These are phyloP conservation scores for Chondrus crispus DNA, from an alignment of 23 red algal genomes.

Conservation along the genomic window DNA sequence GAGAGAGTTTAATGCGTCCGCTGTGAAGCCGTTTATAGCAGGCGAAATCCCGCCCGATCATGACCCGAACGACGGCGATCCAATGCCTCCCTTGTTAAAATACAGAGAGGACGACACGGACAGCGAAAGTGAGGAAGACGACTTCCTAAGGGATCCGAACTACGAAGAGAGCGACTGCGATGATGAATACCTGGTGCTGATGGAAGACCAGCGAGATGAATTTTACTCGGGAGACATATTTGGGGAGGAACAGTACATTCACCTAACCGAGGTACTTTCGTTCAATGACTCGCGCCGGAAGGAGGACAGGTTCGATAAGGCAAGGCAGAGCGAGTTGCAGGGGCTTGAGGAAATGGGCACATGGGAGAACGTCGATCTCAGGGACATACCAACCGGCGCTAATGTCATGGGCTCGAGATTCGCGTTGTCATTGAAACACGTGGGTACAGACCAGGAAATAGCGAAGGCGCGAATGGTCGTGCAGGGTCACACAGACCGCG, in stretches of 20 bases:
- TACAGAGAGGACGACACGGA: too few relatives aligned
- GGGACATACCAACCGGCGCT: not conserved
- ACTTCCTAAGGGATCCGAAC: too few relatives aligned
- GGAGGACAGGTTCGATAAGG: not conserved
- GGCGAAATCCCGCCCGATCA: too few relatives aligned
- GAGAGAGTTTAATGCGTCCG: not conserved
- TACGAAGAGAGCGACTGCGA: too few relatives aligned
- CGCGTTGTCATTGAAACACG: not conserved
- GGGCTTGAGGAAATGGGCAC: not conserved
- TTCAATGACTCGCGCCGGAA: not conserved
- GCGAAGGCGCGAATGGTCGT: not conserved
- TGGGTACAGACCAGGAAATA: not conserved
- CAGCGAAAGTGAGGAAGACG: too few relatives aligned
- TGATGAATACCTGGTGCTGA: too few relatives aligned
- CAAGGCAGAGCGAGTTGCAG: not conserved
- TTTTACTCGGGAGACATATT: not conserved
- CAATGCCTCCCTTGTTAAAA: too few relatives aligned
- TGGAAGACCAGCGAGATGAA: too few relatives aligned
- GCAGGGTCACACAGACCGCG: slow-evolving; percentile 2
- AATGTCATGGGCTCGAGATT: not conserved
- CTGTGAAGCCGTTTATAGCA: not conserved
- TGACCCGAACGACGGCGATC: too few relatives aligned
- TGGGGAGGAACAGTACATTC: not conserved
- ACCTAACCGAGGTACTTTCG: not conserved
- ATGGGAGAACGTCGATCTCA: not conserved